Percentiles rank a stretch among this genome's conserved stretches.
These are phyloP conservation scores for Phenoliferia sp. DNA, from an alignment of 1,284 basidiomycete genomes.

Conservation along the genomic window DNA sequence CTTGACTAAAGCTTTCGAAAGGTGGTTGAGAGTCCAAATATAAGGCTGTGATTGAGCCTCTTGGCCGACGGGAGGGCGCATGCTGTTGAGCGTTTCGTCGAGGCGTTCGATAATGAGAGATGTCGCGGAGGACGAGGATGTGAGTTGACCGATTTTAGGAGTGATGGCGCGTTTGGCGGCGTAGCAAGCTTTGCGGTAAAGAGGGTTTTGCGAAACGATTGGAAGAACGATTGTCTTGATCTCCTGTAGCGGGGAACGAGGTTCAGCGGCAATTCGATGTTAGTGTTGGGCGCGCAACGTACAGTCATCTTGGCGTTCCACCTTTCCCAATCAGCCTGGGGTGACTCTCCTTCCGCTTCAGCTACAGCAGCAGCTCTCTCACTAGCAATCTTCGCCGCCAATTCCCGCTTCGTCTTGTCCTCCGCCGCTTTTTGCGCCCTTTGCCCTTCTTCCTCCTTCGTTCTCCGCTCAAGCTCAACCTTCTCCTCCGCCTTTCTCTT, in stretches of 20 bases:
- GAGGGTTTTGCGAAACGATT: conserved; percentile 61
- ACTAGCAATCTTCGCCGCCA: background rate
- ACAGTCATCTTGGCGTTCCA: conserved; percentile 62
- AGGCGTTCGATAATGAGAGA: conserved; percentile 64
- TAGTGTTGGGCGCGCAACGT: conserved; percentile 26
- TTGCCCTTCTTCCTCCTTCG: conserved; percentile 54
- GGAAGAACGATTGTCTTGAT: conserved; percentile 73
- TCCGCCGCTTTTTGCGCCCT: conserved; percentile 54
- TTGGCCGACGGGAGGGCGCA: conserved; percentile 36
- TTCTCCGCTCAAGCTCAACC: conserved; percentile 37
- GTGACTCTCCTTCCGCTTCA: conserved; percentile 9
- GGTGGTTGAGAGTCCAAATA: conserved; percentile 72
- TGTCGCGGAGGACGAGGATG: conserved; percentile 68
- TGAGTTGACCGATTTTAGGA: conserved; percentile 86
- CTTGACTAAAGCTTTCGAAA: conserved; percentile 79
- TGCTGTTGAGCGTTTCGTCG: conserved; percentile 49
- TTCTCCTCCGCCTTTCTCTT: conserved; percentile 11
- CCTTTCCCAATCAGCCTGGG: conserved; percentile 56
- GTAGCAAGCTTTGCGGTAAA: conserved; percentile 48
- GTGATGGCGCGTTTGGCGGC: conserved; percentile 74
- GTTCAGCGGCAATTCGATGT: background rate
- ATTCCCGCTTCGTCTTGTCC: conserved; percentile 45
- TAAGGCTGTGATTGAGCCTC: conserved; percentile 51
- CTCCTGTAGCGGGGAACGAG: conserved; percentile 43
- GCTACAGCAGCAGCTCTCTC: conserved; percentile 2